These are phyloP conservation scores for Eimeria maxima DNA, from an alignment of 169 alveolate genomes.

Conservation along the genomic window DNA sequence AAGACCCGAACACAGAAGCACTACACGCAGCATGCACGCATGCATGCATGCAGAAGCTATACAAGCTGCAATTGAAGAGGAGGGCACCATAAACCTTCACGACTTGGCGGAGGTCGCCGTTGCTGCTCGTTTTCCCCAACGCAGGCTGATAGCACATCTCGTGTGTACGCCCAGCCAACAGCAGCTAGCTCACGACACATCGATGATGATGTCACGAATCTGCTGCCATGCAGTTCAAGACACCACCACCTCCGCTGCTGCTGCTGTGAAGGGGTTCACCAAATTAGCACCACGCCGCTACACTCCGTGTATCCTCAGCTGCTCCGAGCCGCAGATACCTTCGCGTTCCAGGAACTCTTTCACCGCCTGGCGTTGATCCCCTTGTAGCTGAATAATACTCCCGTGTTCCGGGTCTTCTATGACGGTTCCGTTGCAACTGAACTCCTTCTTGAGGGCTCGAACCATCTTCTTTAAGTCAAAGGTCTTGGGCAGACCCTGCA, in stretches of 20 bases:
- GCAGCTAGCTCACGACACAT: too few relatives aligned
- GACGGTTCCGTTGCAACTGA: conserved; percentile 97
- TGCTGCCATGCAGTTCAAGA: too few relatives aligned
- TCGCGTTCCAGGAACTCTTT: conserved; percentile 94
- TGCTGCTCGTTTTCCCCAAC: too few relatives aligned
- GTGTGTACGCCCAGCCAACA: too few relatives aligned
- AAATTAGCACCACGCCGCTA: conserved; percentile 30
- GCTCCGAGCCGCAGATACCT: conserved; percentile 92
- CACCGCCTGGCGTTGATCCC: conserved; percentile 92
- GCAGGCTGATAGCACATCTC: too few relatives aligned
- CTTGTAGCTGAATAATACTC: conserved; percentile 94
- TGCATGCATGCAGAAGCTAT: not conserved
- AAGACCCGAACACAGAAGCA: too few relatives aligned
- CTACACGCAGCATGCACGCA: not conserved
- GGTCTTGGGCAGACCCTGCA: conserved; percentile 95
- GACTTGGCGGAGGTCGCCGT: too few relatives aligned
- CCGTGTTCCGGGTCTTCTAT: conserved; percentile 96
- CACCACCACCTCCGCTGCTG: too few relatives aligned
- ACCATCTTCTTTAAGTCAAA: conserved; percentile 95
- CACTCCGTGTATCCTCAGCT: conserved; percentile 95
- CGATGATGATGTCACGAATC: too few relatives aligned
- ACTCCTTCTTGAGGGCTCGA: conserved; percentile 94
- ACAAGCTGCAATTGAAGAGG: too few relatives aligned
- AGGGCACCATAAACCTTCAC: too few relatives aligned
- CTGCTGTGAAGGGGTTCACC: not conserved